Conservation (phyloP, 805 yeast species). For the Nakazawaea ernobii region DNA sequence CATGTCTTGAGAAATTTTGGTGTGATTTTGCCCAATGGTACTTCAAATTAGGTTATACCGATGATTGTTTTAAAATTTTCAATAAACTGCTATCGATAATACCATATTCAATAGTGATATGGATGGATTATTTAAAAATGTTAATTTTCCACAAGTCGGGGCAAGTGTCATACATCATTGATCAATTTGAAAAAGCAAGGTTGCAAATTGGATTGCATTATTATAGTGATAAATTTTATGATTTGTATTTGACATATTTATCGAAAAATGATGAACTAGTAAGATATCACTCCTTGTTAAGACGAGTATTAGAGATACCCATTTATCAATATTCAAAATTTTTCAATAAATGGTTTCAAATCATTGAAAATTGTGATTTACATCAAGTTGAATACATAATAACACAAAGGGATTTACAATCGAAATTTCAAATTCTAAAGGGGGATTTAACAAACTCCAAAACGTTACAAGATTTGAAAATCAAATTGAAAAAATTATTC, state of each 20-base stretch:
- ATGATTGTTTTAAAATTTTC: constrained; percentile 30
- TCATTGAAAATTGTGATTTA: constrained; percentile 28
- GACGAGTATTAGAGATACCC: constrained; percentile 51
- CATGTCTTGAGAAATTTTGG: constrained; percentile 52
- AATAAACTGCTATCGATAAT: constrained; percentile 31
- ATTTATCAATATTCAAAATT: constrained; percentile 46
- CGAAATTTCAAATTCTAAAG: background rate
- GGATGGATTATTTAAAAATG: constrained; percentile 40
- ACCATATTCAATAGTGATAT: constrained; percentile 41
- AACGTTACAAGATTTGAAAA: constrained; percentile 23
- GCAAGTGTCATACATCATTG: constrained; percentile 24
- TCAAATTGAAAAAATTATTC: constrained; percentile 38
- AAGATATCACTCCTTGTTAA: constrained; percentile 35
- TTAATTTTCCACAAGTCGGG: constrained; percentile 1
- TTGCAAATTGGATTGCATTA: constrained; percentile 45
- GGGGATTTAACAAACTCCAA: constrained; percentile 9
- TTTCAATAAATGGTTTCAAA: constrained; percentile 30
- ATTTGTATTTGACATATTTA: constrained; percentile 39
- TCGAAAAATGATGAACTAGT: constrained; percentile 19
- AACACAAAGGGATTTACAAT: constrained; percentile 17
- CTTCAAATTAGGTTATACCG: constrained; percentile 37
- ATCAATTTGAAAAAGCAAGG: constrained; percentile 40
- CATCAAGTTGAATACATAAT: constrained; percentile 21
- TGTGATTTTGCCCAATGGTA: constrained; percentile 45
- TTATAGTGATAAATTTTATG: constrained; percentile 45